phyloP scores from a whole-genome alignment of 2,329 filamentous ascomycete species.

The Fusarium proliferatum region DNA sequence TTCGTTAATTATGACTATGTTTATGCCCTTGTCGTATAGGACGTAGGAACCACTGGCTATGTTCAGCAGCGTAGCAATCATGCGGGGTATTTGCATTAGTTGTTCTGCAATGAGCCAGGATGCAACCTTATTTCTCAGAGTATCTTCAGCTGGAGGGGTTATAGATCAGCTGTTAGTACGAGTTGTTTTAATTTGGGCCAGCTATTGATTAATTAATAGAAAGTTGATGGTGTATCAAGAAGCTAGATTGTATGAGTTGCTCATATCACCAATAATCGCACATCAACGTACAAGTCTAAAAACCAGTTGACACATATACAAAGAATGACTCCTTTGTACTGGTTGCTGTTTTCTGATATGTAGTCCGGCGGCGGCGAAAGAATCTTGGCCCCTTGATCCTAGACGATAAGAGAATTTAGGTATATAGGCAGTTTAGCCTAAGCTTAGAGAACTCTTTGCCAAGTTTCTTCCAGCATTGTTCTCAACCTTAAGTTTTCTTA shows the following conservation, averaged over 20 bases:
- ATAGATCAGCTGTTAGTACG: no score
- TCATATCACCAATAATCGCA: fast-evolving
- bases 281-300: fast-evolving
- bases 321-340: no score
- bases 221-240: not conserved
- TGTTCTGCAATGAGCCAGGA: not conserved
- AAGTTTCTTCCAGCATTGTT: not conserved
- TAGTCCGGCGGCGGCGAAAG: not conserved
- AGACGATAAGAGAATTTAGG: fast-evolving
- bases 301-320: no score
- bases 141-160: not conserved
- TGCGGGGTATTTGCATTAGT: not conserved
- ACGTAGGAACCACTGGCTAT: not conserved
- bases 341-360: no score
- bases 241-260: no score
- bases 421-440: not conserved
- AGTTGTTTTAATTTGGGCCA: fast-evolving
- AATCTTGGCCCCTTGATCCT: not conserved
- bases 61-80: not conserved
- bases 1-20: not conserved
- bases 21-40: not conserved
- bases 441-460: not conserved
- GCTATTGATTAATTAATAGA: not conserved
- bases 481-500: not conserved
- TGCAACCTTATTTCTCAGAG: not conserved